phyloP scores from a whole-genome alignment of 2,329 filamentous ascomycete genomes.

The Trichoderma sp. region DNA sequence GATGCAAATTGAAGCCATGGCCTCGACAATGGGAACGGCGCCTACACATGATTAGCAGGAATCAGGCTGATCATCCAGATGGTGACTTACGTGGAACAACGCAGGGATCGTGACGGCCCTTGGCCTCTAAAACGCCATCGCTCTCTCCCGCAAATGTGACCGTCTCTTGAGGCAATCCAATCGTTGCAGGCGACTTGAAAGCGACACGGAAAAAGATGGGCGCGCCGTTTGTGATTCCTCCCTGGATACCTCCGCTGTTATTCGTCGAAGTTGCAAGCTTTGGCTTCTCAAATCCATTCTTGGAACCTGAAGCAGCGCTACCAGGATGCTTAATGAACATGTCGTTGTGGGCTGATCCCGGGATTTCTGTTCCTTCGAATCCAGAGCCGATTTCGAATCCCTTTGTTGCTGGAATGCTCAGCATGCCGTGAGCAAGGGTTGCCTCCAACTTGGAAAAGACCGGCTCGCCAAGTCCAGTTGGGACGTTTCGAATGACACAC shows the following conservation, averaged over 20 bases:
- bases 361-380: conserved; percentile 83
- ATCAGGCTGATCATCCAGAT: not conserved
- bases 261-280: conserved; percentile 67
- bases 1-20: conserved; percentile 5
- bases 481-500: conserved; percentile 86
- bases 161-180: conserved; percentile 84
- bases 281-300: conserved; percentile 48
- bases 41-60: not conserved
- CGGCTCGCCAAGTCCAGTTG: conserved; percentile 86
- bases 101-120: conserved; percentile 92
- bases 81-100: conserved; percentile 66
- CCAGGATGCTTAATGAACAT: conserved; percentile 53
- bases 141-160: conserved; percentile 72
- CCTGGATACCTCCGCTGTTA: conserved; percentile 93
- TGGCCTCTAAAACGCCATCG: conserved; percentile 81
- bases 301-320: conserved; percentile 39
- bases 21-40: not conserved
- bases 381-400: conserved; percentile 95
- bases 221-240: conserved; percentile 91
- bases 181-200: conserved; percentile 95
- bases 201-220: conserved; percentile 92
- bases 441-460: conserved; percentile 97
- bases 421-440: conserved; percentile 87
- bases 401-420: conserved; percentile 92
- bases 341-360: conserved; percentile 91